These are phyloP conservation scores for Terana coerulea DNA, from an alignment of 768 basidiomycete genomes.

Conservation along the genomic window DNA sequence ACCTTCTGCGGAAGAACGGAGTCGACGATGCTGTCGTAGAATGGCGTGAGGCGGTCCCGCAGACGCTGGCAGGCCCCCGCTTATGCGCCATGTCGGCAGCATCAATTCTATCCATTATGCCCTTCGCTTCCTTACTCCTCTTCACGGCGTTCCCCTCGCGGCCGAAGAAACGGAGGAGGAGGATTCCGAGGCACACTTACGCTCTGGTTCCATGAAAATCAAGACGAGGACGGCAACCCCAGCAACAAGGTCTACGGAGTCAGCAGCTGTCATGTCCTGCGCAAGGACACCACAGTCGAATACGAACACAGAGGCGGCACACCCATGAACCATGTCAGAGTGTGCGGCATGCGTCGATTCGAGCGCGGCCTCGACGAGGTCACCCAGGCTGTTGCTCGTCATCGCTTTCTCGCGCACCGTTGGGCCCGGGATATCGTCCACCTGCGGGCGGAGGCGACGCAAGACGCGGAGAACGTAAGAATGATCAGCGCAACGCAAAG, in stretches of 20 bases:
- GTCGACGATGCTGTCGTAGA: too few relatives aligned
- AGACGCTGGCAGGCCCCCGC: too few relatives aligned
- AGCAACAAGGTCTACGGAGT: background rate
- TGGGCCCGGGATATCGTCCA: constrained; percentile 20
- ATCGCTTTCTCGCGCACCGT: constrained; percentile 12
- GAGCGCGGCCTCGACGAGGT: too few relatives aligned
- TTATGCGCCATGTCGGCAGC: too few relatives aligned
- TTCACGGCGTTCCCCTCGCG: background rate
- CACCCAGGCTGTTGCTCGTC: too few relatives aligned
- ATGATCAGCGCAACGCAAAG: background rate
- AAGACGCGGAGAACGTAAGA: constrained; percentile 15
- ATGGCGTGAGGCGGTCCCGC: too few relatives aligned
- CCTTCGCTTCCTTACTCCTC: background rate
- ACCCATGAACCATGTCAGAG: constrained; percentile 25
- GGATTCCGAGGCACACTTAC: background rate
- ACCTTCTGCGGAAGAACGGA: background rate
- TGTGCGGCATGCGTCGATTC: constrained; percentile 24
- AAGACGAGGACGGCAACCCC: background rate
- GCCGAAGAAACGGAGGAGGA: too few relatives aligned
- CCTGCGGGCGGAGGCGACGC: constrained; percentile 21
- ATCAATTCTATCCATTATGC: too few relatives aligned
- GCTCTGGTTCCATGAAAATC: background rate
- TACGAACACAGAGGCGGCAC: constrained; percentile 30
- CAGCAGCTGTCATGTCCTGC: background rate
- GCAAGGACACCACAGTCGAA: constrained; percentile 12